Base-by-base conservation (phyloP, 2,329 filamentous ascomycete genomes). In the Gaeumannomyces tritici region DNA sequence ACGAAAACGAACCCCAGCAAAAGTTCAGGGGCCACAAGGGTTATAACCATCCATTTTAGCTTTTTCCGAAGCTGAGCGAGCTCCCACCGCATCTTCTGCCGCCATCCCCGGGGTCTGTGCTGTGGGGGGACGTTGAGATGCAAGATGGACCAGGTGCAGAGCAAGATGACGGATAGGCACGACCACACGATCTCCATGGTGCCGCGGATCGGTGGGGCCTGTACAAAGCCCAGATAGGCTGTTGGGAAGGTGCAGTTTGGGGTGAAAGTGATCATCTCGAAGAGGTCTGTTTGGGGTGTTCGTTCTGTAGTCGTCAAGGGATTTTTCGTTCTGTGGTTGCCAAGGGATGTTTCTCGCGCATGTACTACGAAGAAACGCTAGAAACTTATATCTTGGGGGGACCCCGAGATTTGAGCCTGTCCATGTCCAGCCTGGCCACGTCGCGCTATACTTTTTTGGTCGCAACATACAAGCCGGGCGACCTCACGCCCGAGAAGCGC, bases 151-250 rank as follows among this genome's bases (percentile, higher is more conserved):
- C 67, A 69, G 12, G 63, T 66, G 60, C 63, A 67, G 26, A 68
- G 59, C 24, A 67, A 26, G 26, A 68, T 57, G 24, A 66, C 60
- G 15, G 57, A 29, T 21, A 65, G 28, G 57, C 65, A 68, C 55
- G 61, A 65, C 66, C 66, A 69, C 13, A 67, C 59, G 47, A 69
- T 69, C 57, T 65, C 59, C 42, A 68, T 57, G 1, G 67, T 68
- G 5, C 61, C 62, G 24, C 67, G 65, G 9, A 51, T 51, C n/a
- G 42, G 42, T 3, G 42, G n/a, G 3, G 42, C 9, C 42, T 51
- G 42, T 21, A 24, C 42, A 11, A 51, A 51, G 42, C 42, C 42
- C 42, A 51, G 42, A 13, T 18, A 51, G 42, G 42, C 42, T 4
- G 42, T 51, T 21, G 42, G 42, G n/a, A 51, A 51, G 21, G 42